Evolutionary conservation across 2,329 filamentous ascomycete species (phyloP).

Genomic region (Epichloe sp.): DNA sequence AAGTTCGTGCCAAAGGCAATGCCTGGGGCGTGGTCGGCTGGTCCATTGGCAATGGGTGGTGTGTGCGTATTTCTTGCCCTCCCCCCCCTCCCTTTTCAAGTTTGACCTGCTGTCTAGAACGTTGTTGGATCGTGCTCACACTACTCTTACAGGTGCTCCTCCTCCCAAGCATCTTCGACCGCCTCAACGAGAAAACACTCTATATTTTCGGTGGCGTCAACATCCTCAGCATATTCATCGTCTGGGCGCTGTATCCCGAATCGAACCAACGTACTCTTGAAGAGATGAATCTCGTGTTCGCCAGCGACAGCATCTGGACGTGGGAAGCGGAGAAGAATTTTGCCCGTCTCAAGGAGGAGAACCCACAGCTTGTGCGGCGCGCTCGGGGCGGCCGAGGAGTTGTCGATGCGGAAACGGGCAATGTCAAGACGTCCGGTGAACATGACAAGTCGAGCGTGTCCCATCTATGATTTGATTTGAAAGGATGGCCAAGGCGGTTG

Average conservation of each 20-base stretch:
- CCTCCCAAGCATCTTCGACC: constrained; percentile 46
- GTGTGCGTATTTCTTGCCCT: constrained; percentile 52
- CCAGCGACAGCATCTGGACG: constrained; percentile 50
- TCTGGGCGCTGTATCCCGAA: constrained; percentile 64
- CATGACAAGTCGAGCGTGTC: constrained; percentile 5
- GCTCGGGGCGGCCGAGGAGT: constrained; percentile 5
- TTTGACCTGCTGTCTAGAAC: background rate
- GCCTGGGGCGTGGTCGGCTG: constrained; percentile 46
- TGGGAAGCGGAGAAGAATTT: constrained; percentile 61
- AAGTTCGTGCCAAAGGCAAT: constrained; percentile 45
- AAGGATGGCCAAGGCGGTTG: too few species aligned
- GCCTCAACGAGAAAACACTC: constrained; percentile 56
- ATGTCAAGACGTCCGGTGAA: background rate
- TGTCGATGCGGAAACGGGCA: constrained; percentile 12
- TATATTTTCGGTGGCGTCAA: constrained; percentile 63
- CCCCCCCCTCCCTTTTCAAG: constrained; percentile 1
- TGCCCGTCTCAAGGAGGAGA: constrained; percentile 45
- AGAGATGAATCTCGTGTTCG: constrained; percentile 63
- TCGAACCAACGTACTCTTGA: constrained; percentile 62
- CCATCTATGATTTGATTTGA: background rate
- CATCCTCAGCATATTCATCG: constrained; percentile 50
- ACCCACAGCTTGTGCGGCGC: constrained; percentile 29
- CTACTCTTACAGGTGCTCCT: constrained; percentile 24
- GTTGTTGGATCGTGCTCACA: too few species aligned
- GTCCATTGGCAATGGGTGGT: constrained; percentile 44